Conservation (phyloP, 331 rosid species). For the Rhamnella rubrinervis region DNA sequence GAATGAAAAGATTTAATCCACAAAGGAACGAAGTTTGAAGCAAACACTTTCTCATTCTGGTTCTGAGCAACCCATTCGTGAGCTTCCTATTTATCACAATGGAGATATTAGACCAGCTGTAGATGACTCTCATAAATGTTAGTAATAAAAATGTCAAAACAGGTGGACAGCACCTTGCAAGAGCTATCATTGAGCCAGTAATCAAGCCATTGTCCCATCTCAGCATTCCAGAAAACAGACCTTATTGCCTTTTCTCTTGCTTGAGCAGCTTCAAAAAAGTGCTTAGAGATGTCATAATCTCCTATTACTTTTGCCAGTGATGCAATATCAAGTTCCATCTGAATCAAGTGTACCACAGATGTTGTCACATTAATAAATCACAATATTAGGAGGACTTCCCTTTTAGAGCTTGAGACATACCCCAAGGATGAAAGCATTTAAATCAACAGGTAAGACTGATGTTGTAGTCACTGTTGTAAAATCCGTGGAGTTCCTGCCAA, state of each 20-base stretch:
- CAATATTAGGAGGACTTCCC: slow-evolving; percentile 12
- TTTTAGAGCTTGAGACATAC: slow-evolving; percentile 36
- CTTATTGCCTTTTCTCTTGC: slow-evolving; percentile 59
- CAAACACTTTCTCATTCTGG: slow-evolving; percentile 67
- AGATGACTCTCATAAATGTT: not conserved
- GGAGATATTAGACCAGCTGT: slow-evolving; percentile 16
- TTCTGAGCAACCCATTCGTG: slow-evolving; percentile 55
- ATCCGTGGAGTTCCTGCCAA: slow-evolving; percentile 61
- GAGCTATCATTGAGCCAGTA: slow-evolving; percentile 57
- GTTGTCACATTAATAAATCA: slow-evolving; percentile 18
- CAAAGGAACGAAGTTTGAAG: slow-evolving; percentile 88
- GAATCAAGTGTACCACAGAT: slow-evolving; percentile 29
- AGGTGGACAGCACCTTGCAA: slow-evolving; percentile 35
- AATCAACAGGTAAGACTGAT: slow-evolving; percentile 76
- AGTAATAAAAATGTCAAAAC: slow-evolving; percentile 5
- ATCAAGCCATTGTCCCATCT: slow-evolving; percentile 85
- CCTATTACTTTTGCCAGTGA: slow-evolving; percentile 70
- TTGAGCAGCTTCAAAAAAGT: slow-evolving; percentile 50
- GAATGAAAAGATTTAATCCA: slow-evolving; percentile 82
- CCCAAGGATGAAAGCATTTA: slow-evolving; percentile 72
- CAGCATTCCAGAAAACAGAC: slow-evolving; percentile 70
- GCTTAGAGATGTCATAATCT: slow-evolving; percentile 41
- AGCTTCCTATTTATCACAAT: slow-evolving; percentile 42
- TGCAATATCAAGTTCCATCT: slow-evolving; percentile 85
- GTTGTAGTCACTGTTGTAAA: slow-evolving; percentile 81